These are phyloP conservation scores for Physcomitrium patens DNA, from an alignment of 225 moss, liverwort and hornwort genomes.

Conservation along the genomic window DNA sequence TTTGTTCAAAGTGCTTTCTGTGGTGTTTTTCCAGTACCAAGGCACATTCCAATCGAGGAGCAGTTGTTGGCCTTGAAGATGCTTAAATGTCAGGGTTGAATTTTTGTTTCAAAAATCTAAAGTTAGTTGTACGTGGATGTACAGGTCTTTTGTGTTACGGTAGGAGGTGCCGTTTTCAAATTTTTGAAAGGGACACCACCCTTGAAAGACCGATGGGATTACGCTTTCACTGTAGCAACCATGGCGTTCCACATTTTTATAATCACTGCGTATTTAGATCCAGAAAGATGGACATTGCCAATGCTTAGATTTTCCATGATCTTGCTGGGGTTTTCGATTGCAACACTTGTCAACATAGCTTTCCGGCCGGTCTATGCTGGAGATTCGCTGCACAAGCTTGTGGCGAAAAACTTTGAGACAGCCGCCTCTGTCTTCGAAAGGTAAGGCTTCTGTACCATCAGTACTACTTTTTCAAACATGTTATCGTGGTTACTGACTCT, in stretches of 20 bases:
- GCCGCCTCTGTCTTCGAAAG: slow-evolving; percentile 79
- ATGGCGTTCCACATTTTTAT: slow-evolving; percentile 72
- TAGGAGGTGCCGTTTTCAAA: slow-evolving; percentile 55
- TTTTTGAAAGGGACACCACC: slow-evolving; percentile 64
- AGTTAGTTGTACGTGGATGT: not conserved
- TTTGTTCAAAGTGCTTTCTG: not conserved
- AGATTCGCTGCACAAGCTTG: slow-evolving; percentile 84
- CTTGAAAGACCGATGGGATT: slow-evolving; percentile 71
- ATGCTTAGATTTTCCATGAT: slow-evolving; percentile 88
- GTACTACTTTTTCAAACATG: not conserved
- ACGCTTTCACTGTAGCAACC: slow-evolving; percentile 69
- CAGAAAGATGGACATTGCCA: slow-evolving; percentile 82
- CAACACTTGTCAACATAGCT: slow-evolving; percentile 70
- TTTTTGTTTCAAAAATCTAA: not conserved
- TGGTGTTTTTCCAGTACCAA: not conserved
- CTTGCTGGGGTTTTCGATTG: slow-evolving; percentile 73
- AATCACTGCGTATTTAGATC: slow-evolving; percentile 62
- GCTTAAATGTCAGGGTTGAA: not conserved
- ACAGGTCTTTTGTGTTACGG: slow-evolving; percentile 59
- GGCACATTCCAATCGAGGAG: not conserved
- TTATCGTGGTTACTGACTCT: not conserved
- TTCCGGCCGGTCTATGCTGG: slow-evolving; percentile 87
- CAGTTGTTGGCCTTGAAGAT: not conserved
- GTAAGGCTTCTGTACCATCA: slow-evolving; percentile 22
- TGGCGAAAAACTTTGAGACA: slow-evolving; percentile 92